Base-by-base conservation (phyloP, 352 stramenopile species). In the Plasmopara viticola region DNA sequence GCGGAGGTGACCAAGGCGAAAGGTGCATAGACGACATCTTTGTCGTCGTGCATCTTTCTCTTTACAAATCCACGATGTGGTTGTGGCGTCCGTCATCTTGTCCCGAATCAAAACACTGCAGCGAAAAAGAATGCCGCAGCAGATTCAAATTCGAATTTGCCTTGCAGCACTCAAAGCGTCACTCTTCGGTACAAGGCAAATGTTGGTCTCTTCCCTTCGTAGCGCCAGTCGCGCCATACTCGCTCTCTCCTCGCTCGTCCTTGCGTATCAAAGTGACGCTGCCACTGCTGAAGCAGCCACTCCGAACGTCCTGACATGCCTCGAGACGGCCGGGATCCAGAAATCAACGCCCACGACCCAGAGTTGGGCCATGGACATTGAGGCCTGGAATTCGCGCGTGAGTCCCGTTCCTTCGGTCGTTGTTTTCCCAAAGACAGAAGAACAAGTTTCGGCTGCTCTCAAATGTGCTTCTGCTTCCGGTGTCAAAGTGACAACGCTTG, bases 351-450 rank as follows among this genome's bases (percentile, higher is more conserved):
- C 42, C 25, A 35, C 25, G n/a, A 35, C 42, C 10, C 9, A 17
- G 9, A 47, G 20, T 7, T 47, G 42, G 42, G 13, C 18, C 10
- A 18, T 47, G 20, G 42, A 47, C 13, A 47, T 35, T 35, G 7
- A 47, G 17, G 8, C 42, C 5, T 47, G 42, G 42, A 47, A 47
- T 20, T 47, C 42, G 42, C 42, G 42, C 34, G 18, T 47, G 42
- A 47, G n/a, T 31, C 42, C 42, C 10, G 13, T 47, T 0, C 42
- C 42, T 33, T 5, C 20, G 9, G 42, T 31, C 17, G 42, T 47
- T 10, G 42, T 31, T 0, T 47, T 47, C n/a, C 42, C 42, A 17
- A 47, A 47, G 20, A 47, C 42, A 10, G 42, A 47, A n/a, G n/a
- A 33, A 10, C n/a, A 47, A 31, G 42, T 47, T 5, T 37, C 42